Evolutionary conservation across 371 early-diverging fungal species (phyloP).

Genomic region (Mycotypha africana): DNA sequence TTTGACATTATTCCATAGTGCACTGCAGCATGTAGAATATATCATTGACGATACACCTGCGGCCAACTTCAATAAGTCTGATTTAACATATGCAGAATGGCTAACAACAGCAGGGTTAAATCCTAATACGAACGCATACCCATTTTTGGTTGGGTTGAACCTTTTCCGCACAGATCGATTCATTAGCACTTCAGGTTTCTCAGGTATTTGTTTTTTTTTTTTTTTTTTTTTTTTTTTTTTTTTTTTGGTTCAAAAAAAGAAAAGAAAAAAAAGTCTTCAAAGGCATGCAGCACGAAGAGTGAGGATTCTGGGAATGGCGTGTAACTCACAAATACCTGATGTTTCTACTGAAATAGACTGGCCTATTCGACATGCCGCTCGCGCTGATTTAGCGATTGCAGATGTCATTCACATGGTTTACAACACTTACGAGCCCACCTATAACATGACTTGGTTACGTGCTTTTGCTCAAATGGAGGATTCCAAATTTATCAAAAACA

Average conservation of each 20-base stretch:
- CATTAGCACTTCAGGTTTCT: slow-evolving; percentile 8
- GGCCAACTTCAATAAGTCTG: slow-evolving; percentile 3
- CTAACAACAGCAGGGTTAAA: slow-evolving; percentile 7
- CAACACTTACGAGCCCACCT: slow-evolving; percentile 30
- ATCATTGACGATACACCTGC: slow-evolving; percentile 13
- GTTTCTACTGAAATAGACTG: slow-evolving; percentile 35
- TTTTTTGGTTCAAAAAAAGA: too few species aligned
- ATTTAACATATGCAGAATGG: slow-evolving; percentile 16
- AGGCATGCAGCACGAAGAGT: too few species aligned
- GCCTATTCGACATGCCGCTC: slow-evolving; percentile 26
- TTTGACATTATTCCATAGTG: slow-evolving; percentile 6
- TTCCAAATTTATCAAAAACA: slow-evolving; percentile 4
- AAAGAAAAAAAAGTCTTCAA: background rate
- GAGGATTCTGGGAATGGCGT: background rate
- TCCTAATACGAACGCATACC: background rate
- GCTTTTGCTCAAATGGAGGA: slow-evolving; percentile 27
- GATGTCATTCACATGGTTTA: slow-evolving; percentile 40
- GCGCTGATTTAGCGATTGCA: slow-evolving; percentile 30
- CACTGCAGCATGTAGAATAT: slow-evolving; percentile 5
- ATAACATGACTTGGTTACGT: slow-evolving; percentile 32
- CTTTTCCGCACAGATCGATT: slow-evolving; percentile 15
- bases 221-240: too few species aligned
- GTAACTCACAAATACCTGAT: background rate
- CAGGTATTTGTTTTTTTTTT: too few species aligned
- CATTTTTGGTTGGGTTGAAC: slow-evolving; percentile 4